Conservation (phyloP, 1,139 yeast species). For the Pichia sp. region DNA sequence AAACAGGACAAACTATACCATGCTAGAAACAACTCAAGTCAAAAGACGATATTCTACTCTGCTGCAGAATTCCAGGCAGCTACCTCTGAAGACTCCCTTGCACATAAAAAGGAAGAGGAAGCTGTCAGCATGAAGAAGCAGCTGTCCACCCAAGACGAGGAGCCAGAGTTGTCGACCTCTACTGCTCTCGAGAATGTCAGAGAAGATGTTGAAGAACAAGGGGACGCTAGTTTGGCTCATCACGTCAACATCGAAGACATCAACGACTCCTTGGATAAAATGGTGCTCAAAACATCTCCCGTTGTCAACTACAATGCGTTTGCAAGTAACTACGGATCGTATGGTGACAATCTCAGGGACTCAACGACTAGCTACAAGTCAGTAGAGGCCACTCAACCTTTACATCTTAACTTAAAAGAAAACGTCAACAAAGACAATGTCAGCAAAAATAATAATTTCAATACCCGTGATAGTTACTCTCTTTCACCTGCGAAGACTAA, state of each 20-base stretch:
- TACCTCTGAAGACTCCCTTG: not conserved
- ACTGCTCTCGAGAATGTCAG: not conserved
- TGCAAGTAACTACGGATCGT: conserved; percentile 14
- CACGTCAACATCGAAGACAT: conserved; percentile 4
- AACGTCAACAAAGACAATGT: not conserved
- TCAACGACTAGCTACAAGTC: conserved; percentile 7
- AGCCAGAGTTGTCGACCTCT: not conserved
- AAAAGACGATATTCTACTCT: conserved; percentile 18
- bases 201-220: not conserved
- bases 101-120: not conserved
- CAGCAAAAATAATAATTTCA: too few relatives aligned
- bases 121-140: not conserved
- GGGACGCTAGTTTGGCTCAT: not conserved
- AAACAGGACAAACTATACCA: conserved; percentile 14
- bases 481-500: conserved; percentile 5
- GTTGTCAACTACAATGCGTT: conserved; percentile 4
- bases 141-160: not conserved
- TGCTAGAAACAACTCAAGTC: conserved; percentile 18
- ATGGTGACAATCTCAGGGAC: conserved; percentile 9
- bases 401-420: conserved; percentile 1
- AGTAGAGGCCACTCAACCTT: conserved; percentile 9
- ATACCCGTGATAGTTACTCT: not conserved
- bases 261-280: conserved; percentile 9
- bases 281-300: conserved; percentile 10
- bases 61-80: conserved; percentile 17